These are phyloP conservation scores for Trichophyton mentagrophytes DNA, from an alignment of 2,329 filamentous ascomycete genomes.

Conservation along the genomic window DNA sequence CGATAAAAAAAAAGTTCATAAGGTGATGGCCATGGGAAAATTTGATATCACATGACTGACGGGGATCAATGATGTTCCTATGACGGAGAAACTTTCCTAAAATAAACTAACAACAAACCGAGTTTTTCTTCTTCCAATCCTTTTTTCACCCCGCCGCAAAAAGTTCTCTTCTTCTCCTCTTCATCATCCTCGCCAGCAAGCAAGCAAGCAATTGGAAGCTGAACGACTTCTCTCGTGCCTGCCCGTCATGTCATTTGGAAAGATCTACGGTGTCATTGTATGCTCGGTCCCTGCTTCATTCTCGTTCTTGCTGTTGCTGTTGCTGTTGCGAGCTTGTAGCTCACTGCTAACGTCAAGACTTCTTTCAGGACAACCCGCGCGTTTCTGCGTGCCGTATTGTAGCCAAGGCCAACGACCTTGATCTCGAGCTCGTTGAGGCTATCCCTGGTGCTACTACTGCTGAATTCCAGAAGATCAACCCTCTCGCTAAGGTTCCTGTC, in stretches of 20 bases:
- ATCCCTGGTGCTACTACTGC: conserved; percentile 50
- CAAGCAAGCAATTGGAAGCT: conserved; percentile 9
- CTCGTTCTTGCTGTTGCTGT: not conserved
- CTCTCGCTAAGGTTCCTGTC: conserved; percentile 80
- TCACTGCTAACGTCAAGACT: conserved; percentile 4
- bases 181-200: not conserved
- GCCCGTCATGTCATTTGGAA: conserved; percentile 85
- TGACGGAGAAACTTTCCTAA: not conserved
- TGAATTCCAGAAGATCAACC: conserved; percentile 77
- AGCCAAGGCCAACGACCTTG: conserved; percentile 93
- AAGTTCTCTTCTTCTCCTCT: conserved; percentile 7
- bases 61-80: not conserved
- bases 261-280: conserved; percentile 84
- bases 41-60: not conserved
- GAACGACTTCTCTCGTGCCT: conserved; percentile 7
- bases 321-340: not conserved
- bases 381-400: conserved; percentile 79
- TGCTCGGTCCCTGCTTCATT: conserved; percentile 17
- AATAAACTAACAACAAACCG: not conserved
- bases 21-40: not conserved
- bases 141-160: conserved; percentile 11
- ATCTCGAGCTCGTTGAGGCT: conserved; percentile 71
- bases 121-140: conserved; percentile 8
- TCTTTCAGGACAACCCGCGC: conserved; percentile 67
- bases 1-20: not conserved